A percentile compares a stretch with the other conserved stretches of the same genome.
Evolutionary conservation across 805 yeast genomes (phyloP).

Genomic region (Millerozyma miso): DNA sequence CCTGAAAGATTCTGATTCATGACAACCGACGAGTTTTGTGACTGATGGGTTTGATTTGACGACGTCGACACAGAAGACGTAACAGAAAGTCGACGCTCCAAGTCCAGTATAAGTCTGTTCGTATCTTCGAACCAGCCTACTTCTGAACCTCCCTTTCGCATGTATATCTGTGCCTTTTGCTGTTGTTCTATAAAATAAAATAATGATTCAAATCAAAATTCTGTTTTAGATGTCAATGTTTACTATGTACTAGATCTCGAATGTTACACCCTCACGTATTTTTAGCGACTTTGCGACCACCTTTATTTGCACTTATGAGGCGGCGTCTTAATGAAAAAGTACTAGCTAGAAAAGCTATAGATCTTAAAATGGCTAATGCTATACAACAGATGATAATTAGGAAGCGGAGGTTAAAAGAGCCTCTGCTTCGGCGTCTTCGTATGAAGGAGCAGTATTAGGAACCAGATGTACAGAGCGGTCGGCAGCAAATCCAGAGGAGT

Average conservation of each 20-base stretch:
- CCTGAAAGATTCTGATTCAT: conserved; percentile 14
- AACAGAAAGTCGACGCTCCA: conserved; percentile 32
- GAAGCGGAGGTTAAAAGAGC: not conserved
- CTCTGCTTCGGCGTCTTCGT: not conserved
- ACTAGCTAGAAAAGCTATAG: too few species aligned
- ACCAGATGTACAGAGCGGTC: too few species aligned
- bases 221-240: conserved; percentile 3
- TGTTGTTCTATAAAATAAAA: not conserved
- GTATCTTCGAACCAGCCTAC: conserved; percentile 9
- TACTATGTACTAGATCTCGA: not conserved
- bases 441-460: not conserved
- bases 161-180: not conserved
- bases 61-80: conserved; percentile 16
- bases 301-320: too few species aligned
- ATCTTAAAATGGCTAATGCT: too few species aligned
- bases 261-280: too few species aligned
- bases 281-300: too few species aligned
- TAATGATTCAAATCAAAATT: not conserved
- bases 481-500: too few species aligned
- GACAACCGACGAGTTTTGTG: conserved; percentile 17
- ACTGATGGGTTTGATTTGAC: conserved; percentile 15
- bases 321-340: too few species aligned
- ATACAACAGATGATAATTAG: too few species aligned
- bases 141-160: not conserved
- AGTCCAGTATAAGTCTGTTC: conserved; percentile 23